phyloP scores from a whole-genome alignment of 768 basidiomycete species.

The Hericium alpestre region DNA sequence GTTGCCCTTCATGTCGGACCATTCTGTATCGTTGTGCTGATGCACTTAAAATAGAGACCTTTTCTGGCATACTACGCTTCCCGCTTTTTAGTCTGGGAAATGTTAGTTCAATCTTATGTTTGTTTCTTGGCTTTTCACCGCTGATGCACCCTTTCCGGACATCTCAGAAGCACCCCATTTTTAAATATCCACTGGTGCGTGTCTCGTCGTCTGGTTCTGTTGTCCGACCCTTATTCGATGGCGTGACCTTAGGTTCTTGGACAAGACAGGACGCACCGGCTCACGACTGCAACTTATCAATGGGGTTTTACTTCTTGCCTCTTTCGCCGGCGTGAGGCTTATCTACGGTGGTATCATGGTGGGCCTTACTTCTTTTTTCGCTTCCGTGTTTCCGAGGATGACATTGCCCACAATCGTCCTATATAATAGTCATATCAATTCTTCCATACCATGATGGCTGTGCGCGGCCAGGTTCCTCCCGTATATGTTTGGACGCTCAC shows the following conservation, averaged over 20 bases:
- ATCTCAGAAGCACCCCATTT: constrained; percentile 66
- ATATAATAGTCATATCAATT: constrained; percentile 52
- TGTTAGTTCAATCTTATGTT: constrained; percentile 27
- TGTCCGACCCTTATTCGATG: neutral
- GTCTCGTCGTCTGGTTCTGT: constrained; percentile 1
- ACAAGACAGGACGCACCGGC: constrained; percentile 67
- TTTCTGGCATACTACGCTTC: constrained; percentile 73
- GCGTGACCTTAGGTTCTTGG: constrained; percentile 46
- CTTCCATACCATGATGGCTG: constrained; percentile 43
- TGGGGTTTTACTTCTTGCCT: constrained; percentile 50
- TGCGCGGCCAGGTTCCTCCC: constrained; percentile 45
- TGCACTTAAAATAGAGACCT: constrained; percentile 28
- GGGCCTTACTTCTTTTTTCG: neutral
- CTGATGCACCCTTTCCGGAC: neutral
- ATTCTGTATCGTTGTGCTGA: neutral
- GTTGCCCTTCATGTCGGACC: constrained; percentile 18
- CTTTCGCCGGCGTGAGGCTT: constrained; percentile 64
- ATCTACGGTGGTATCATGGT: constrained; percentile 53
- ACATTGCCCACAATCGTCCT: neutral
- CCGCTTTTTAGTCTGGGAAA: constrained; percentile 77
- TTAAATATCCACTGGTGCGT: constrained; percentile 78
- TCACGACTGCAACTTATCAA: constrained; percentile 59
- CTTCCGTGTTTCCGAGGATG: neutral
- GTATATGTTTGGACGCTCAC: constrained; percentile 38
- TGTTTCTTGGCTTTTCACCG: neutral